Conservation (phyloP, 2,329 filamentous ascomycete genomes). For the Monosporascus sp. region DNA sequence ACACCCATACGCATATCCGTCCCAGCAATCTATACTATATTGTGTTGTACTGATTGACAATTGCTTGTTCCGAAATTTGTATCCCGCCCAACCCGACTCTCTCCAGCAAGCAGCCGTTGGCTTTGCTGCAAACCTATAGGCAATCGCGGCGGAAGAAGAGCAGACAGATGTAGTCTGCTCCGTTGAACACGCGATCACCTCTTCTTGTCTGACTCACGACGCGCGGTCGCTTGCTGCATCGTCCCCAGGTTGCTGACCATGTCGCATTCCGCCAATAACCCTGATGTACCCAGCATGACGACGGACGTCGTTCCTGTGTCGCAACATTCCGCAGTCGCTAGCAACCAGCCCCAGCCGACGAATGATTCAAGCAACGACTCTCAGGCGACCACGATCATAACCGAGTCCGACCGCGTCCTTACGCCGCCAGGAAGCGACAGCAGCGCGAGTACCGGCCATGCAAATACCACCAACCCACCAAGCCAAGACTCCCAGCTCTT, state of each 20-base stretch:
- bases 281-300: not conserved
- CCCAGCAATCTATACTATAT: too few relatives aligned
- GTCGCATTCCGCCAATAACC: not conserved
- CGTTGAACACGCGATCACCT: not conserved
- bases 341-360: conserved; percentile 18
- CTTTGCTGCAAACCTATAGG: not conserved
- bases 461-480: conserved; percentile 27
- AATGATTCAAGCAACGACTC: conserved; percentile 35
- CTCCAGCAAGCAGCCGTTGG: not conserved
- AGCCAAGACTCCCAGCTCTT: conserved; percentile 53
- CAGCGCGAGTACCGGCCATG: conserved; percentile 32
- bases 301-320: not conserved
- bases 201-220: not conserved
- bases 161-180: not conserved
- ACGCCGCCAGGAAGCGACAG: conserved; percentile 39
- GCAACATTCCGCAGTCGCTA: conserved; percentile 8
- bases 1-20: not conserved
- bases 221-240: not conserved
- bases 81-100: not conserved
- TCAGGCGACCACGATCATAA: conserved; percentile 37
- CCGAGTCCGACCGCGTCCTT: conserved; percentile 36
- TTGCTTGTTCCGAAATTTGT: too few relatives aligned
- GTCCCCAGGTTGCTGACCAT: not conserved
- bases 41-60: too few relatives aligned
- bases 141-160: not conserved